Conservation (phyloP, 108 stramenopile genomes). For the Pseudonitzschia pungens region DNA sequence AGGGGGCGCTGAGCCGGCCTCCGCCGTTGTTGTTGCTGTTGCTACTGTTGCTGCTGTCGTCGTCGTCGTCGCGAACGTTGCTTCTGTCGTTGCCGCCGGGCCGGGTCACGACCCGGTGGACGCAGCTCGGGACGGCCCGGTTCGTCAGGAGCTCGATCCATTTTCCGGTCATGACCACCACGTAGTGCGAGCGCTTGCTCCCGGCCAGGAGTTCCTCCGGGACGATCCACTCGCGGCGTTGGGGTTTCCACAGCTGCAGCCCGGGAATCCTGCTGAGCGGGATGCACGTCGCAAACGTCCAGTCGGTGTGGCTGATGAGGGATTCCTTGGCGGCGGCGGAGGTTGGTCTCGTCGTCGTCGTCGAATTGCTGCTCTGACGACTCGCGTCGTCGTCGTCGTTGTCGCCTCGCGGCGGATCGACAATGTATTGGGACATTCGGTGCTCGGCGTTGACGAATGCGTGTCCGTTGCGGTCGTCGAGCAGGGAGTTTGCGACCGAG, state of each 20-base stretch:
- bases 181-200: conserved; percentile 14
- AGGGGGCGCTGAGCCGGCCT: conserved; percentile 37
- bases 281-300: conserved; percentile 33
- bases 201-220: conserved; percentile 23
- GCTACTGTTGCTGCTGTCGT: no score
- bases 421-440: conserved; percentile 25
- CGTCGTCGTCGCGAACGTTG: no score
- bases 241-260: conserved; percentile 32
- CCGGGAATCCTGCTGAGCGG: conserved; percentile 32
- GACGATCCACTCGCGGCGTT: conserved; percentile 24
- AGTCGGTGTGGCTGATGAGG: conserved; percentile 37
- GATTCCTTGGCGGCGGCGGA: conserved; percentile 20
- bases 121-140: conserved; percentile 5
- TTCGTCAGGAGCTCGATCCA: conserved; percentile 39
- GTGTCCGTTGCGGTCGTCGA: conserved; percentile 7
- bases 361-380: no score
- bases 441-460: conserved; percentile 23
- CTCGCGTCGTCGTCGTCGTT: no score
- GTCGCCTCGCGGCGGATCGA: no score
- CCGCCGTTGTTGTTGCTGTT: no score
- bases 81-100: no score
- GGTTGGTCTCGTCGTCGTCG: no score
- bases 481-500: conserved; percentile 3
- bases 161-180: conserved; percentile 36
- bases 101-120: conserved; percentile 33